These are phyloP conservation scores for Umbelopsis sp. DNA, from an alignment of 192 early-diverging fungal genomes.

Conservation along the genomic window DNA sequence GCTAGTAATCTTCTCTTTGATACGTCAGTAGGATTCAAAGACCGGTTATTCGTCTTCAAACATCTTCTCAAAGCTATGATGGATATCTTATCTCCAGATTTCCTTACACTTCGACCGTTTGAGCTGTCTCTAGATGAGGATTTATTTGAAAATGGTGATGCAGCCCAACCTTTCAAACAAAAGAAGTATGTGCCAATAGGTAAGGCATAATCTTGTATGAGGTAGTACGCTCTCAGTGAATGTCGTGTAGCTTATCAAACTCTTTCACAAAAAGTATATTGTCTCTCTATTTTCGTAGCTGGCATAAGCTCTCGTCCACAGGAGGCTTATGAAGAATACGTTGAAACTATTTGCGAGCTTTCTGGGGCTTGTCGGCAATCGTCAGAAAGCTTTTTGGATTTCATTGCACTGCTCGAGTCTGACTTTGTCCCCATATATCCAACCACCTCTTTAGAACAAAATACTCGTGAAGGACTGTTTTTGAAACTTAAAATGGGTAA, in stretches of 20 bases:
- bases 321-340: neutral
- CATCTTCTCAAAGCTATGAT: slow-evolving; percentile 15
- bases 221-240: neutral
- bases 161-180: neutral
- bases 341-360: neutral
- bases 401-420: neutral
- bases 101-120: neutral
- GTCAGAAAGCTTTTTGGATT: neutral
- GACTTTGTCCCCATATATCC: neutral
- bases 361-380: slow-evolving; percentile 16
- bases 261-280: neutral
- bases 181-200: neutral
- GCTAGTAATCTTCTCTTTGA: neutral
- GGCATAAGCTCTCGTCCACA: neutral
- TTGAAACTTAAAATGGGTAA: slow-evolving; percentile 5
- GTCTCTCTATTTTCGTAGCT: neutral
- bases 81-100: neutral
- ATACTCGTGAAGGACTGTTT: neutral
- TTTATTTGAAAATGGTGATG: neutral
- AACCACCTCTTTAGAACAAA: neutral
- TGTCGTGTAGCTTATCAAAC: neutral
- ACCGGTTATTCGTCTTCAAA: neutral
- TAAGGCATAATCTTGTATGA: neutral
- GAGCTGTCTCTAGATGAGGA: neutral
- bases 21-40: slow-evolving; percentile 1